Base-by-base conservation (phyloP, 1,284 basidiomycete genomes). In the Jaminaea rosea region DNA sequence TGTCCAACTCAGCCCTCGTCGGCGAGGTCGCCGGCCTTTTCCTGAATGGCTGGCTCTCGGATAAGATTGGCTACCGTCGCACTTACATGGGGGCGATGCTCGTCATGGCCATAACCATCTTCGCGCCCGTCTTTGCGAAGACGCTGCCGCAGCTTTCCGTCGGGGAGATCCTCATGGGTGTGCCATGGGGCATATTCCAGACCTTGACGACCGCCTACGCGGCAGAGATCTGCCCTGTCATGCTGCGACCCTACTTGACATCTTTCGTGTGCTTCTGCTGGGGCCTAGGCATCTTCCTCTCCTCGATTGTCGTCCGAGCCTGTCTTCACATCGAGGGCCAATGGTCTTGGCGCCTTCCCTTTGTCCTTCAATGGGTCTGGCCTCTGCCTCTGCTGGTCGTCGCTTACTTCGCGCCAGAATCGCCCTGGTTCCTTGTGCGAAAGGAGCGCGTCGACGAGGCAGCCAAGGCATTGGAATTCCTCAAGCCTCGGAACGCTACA, bases 261-360 rank as follows among this genome's bases (percentile, higher is more conserved):
- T 75, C 77, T 42, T 79, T 26, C 63, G 76, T 79, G 53, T 77
- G 77, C 67, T 72, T 77, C 53, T 78, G 77, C 66, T 79, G 78
- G 78, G 79, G 67, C 26, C 55, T 73, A n/a, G 72, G 72, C 6
- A 67, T 70, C 47, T 47, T 72, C 37, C 53, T 80, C 44, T 73
- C 74, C n/a, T 75, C 76, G 0, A 78, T 76, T 46, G 75, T 79
- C 24, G 72, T 78, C 11, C 67, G 67, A 23, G 77, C 71, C 15
- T 62, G 68, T 17, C 57, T 72, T 26, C 45, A 52, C 47, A 57
- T 71, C 39, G 50, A 62, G 21, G 56, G 65, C 34, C 60, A 74
- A 52, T 75, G 69, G 72, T 74, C 73, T 52, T 77, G 65, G 17
- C 17, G 24, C 13, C 65, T 78, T 32, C 77, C 76, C n/a, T 78